phyloP scores from a whole-genome alignment of 2,329 filamentous ascomycete species.

The Penicillium sp. region DNA sequence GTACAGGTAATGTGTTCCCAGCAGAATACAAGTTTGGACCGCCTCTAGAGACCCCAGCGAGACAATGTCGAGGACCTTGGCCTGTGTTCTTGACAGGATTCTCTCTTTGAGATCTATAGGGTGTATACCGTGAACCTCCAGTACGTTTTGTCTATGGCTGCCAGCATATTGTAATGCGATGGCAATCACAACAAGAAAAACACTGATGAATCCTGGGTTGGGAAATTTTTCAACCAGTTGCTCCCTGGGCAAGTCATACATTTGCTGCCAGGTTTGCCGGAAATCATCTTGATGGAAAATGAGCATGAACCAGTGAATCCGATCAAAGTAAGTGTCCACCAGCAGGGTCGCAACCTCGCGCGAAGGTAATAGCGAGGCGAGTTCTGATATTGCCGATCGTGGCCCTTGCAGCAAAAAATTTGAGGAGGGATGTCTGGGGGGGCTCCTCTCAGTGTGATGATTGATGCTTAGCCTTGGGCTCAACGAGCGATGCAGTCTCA shows the following conservation, averaged over 20 bases:
- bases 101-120: constrained; percentile 10
- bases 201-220: constrained; percentile 18
- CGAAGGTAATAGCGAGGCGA: constrained; percentile 23
- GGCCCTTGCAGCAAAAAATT: background rate
- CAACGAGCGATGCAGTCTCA: background rate
- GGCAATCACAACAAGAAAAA: constrained; percentile 26
- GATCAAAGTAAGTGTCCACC: constrained; percentile 42
- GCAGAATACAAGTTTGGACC: constrained; percentile 38
- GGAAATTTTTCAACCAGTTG: background rate
- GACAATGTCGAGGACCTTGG: constrained; percentile 26
- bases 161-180: constrained; percentile 28
- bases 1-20: constrained; percentile 43
- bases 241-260: constrained; percentile 11
- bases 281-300: constrained; percentile 42
- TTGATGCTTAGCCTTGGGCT: background rate
- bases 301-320: constrained; percentile 44
- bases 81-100: constrained; percentile 17
- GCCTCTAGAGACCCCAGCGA: constrained; percentile 30
- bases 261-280: constrained; percentile 17
- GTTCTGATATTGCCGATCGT: constrained; percentile 8
- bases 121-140: constrained; percentile 6
- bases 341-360: constrained; percentile 27
- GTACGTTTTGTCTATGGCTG: constrained; percentile 6
- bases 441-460: background rate
- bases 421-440: background rate